These are phyloP conservation scores for Pseudogymnoascus sp. DNA, from an alignment of 2,329 filamentous ascomycete genomes.

Conservation along the genomic window DNA sequence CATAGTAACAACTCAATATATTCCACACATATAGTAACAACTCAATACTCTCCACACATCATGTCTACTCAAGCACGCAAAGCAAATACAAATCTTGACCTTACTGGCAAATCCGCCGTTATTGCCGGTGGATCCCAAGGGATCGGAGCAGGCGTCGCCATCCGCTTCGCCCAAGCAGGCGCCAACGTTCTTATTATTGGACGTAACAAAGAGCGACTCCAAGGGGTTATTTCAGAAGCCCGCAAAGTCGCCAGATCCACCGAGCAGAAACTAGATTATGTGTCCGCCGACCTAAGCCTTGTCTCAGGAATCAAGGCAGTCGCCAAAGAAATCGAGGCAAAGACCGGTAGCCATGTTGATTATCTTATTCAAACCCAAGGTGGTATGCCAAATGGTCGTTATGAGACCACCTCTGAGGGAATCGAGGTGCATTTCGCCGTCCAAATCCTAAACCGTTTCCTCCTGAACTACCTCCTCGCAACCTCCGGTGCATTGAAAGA, in stretches of 20 bases:
- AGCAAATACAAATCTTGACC: neutral
- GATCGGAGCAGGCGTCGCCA: slow-evolving; percentile 2
- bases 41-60: neutral
- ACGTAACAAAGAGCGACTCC: neutral
- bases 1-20: neutral
- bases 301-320: neutral
- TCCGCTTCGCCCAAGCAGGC: neutral
- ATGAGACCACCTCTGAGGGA: neutral
- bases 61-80: slow-evolving; percentile 1
- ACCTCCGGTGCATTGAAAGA: neutral
- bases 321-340: neutral
- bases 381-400: neutral
- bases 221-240: neutral
- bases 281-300: neutral
- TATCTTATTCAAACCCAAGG: neutral
- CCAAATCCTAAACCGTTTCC: neutral
- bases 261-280: neutral
- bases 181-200: neutral
- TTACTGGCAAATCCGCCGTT: neutral
- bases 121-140: neutral
- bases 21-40: neutral
- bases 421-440: neutral
- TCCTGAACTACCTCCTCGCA: neutral
- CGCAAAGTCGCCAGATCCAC: neutral
- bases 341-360: neutral